Evolutionary conservation across 1,284 basidiomycete genomes (phyloP).

Genomic region (Tylopilus sp.): DNA sequence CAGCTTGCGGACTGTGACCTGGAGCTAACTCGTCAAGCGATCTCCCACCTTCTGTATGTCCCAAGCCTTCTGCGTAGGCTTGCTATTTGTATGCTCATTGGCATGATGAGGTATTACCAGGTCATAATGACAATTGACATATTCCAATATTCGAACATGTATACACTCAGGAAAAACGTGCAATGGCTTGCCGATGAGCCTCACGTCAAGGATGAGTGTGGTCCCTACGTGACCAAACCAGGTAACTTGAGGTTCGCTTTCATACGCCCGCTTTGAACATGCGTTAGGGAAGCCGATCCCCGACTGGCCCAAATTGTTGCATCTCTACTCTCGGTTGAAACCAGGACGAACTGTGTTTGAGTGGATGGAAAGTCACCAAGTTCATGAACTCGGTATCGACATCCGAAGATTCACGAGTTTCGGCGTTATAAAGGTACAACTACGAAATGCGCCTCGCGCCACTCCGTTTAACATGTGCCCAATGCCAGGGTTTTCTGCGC

Average conservation of each 20-base stretch:
- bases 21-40: conserved; percentile 78
- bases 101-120: conserved; percentile 75
- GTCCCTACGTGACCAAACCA: conserved; percentile 79
- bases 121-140: conserved; percentile 96
- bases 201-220: conserved; percentile 85
- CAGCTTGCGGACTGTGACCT: conserved; percentile 89
- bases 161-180: conserved; percentile 81
- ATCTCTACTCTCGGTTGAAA: conserved; percentile 84
- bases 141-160: conserved; percentile 98
- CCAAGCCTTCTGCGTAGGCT: not conserved
- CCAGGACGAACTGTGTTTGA: conserved; percentile 82
- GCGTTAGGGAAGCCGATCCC: conserved; percentile 49
- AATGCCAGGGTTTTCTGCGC: conserved; percentile 79
- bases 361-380: conserved; percentile 83
- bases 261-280: conserved; percentile 6
- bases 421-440: conserved; percentile 87
- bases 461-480: not conserved
- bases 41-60: conserved; percentile 87
- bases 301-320: conserved; percentile 82
- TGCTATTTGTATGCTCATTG: conserved; percentile 4
- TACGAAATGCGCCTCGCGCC: conserved; percentile 1
- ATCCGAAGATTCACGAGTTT: conserved; percentile 94
- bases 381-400: conserved; percentile 78
- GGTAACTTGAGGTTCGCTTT: conserved; percentile 38
- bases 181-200: conserved; percentile 81